Conservation (phyloP, 2,329 filamentous ascomycete species). For the Diaporthe longicolla region DNA sequence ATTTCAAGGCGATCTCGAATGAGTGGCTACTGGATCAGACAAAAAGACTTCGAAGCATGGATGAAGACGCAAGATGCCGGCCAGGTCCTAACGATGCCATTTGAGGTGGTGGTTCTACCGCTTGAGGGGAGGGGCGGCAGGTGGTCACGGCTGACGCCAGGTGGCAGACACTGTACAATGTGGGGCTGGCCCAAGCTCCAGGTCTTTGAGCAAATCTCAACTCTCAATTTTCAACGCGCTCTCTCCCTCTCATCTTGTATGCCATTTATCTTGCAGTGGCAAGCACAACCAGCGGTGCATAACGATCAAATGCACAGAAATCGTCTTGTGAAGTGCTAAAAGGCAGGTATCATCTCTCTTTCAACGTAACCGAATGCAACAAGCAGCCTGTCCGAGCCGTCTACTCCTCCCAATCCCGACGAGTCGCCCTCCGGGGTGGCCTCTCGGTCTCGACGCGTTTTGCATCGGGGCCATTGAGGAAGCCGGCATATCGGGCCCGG, state of each 20-base stretch:
- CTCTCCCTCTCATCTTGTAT: background rate
- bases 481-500: constrained; percentile 44
- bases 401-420: constrained; percentile 41
- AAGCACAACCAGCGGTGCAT: background rate
- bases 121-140: background rate
- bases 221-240: constrained; percentile 7
- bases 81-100: background rate
- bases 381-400: constrained; percentile 42
- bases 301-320: background rate
- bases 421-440: constrained; percentile 48
- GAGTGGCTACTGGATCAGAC: constrained; percentile 2
- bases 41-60: background rate
- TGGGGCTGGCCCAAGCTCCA: constrained; percentile 4
- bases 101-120: background rate
- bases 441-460: constrained; percentile 50
- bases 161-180: background rate
- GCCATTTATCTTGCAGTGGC: background rate
- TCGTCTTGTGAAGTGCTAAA: background rate
- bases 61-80: no score
- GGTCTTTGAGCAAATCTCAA: constrained; percentile 19
- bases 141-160: background rate
- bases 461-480: constrained; percentile 49
- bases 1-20: background rate
- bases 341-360: constrained; percentile 6
- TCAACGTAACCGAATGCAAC: background rate